Conservation (phyloP, 202 grass and related monocot species). For the Schoenoplectus tabernaemontani region DNA sequence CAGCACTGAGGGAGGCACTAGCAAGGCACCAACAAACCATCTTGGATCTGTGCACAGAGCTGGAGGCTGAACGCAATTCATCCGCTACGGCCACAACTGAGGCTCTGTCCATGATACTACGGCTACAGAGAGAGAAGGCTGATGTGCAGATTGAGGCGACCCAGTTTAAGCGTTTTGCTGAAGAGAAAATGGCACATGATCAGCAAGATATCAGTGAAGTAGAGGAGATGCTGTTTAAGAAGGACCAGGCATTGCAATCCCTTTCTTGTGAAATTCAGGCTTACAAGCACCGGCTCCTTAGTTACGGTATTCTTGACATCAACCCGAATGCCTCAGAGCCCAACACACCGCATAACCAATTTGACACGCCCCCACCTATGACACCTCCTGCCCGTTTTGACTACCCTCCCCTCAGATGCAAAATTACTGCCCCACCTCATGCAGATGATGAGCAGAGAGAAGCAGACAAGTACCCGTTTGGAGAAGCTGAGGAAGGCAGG, state of each 20-base stretch:
- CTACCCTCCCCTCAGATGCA: slow-evolving; percentile 29
- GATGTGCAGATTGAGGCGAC: slow-evolving; percentile 38
- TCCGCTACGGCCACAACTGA: slow-evolving; percentile 49
- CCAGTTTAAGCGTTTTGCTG: slow-evolving; percentile 59
- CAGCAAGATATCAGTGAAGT: slow-evolving; percentile 42
- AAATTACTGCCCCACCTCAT: neutral
- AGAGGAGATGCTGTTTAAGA: slow-evolving; percentile 52
- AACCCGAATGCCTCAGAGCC: slow-evolving; percentile 9
- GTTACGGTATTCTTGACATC: slow-evolving; percentile 2
- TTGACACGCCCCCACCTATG: neutral
- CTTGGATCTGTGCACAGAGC: slow-evolving; percentile 34
- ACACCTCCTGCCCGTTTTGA: neutral
- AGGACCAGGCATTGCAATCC: slow-evolving; percentile 61
- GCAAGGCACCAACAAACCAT: slow-evolving; percentile 28
- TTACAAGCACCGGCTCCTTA: slow-evolving; percentile 26
- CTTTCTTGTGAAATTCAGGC: slow-evolving; percentile 43
- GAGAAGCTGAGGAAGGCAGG: neutral
- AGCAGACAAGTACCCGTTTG: slow-evolving; percentile 8
- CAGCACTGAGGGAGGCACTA: slow-evolving; percentile 42
- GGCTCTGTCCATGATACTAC: slow-evolving; percentile 64
- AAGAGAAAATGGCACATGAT: slow-evolving; percentile 62
- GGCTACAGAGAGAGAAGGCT: slow-evolving; percentile 67
- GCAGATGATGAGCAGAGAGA: neutral
- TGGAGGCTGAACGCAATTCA: slow-evolving; percentile 59
- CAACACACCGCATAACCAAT: neutral